Evolutionary conservation across 345 rosid species (phyloP), one percentile per base, ranked within the genome.

Genomic region (Diplotaxis tenuifolia): DNA sequence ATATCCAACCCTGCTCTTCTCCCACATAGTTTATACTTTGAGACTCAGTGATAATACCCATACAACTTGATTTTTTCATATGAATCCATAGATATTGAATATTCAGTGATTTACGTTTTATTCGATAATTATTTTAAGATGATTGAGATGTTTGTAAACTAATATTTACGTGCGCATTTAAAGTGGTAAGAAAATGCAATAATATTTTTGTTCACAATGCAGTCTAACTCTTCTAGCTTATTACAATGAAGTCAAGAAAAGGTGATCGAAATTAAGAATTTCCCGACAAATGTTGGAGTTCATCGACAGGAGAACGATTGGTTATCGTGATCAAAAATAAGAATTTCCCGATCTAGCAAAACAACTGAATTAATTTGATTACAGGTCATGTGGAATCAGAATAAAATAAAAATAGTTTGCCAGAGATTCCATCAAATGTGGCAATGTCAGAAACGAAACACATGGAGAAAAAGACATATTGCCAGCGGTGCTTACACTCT

Each of bases 381-480:
- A 21, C 59, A 54, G 29, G 57, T 53, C 57, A 20, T 22, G 27
- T 54, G 15, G 29, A 54, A 54, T 54, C 59, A 54, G 61, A 56
- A 27, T 10, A 11, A 11, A 61, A 4, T 18, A 19, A 11, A 31
- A 31, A 31, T 42, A 23, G 23, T 9, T 15, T 61, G 52, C 54
- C 67, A 42, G 18, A 42, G 50, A 42, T 42, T 42, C 28, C 27
- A 50, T 23, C 55, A 54, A 54, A 22, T 54, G 59, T 11, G 29
- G 9, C 59, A 12, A 5, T 22, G 59, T 22, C 59, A 11, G 59
- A 2, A 22, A 11, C 15, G 28, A 54, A 54, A 56, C 78, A 74
- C 72, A 49, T 74, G 77, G 67, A 65, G 58, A 49, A 40, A 47
- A 5, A 19, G 18, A 20, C 25, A 61, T 36, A 18, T 36, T 68